These are phyloP conservation scores for Aureobasidium sp. DNA, from an alignment of 2,329 filamentous ascomycete species.

Conservation along the genomic window DNA sequence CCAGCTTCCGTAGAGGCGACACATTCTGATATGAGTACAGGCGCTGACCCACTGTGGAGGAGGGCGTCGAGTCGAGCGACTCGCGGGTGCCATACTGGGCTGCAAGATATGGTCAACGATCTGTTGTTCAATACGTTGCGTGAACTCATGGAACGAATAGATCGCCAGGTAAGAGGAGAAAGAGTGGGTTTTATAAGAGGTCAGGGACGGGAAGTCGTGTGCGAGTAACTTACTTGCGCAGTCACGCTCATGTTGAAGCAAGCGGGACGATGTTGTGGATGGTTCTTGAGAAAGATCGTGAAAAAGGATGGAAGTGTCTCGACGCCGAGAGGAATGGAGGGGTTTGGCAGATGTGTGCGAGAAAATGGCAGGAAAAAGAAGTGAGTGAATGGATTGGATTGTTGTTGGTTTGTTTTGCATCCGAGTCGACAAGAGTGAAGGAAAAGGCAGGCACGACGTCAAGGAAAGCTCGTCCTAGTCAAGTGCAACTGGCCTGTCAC, in stretches of 20 bases:
- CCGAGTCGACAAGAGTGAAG: neutral
- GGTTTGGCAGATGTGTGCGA: neutral
- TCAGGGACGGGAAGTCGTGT: neutral
- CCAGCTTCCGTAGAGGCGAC: constrained; percentile 50
- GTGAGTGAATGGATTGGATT: neutral
- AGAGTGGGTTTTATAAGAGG: no score
- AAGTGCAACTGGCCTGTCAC: neutral
- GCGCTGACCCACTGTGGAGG: constrained; percentile 16
- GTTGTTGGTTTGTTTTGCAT: neutral
- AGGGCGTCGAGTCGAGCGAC: neutral
- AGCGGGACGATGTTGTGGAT: neutral
- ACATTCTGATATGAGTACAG: constrained; percentile 64
- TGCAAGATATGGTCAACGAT: neutral
- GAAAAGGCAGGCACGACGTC: neutral
- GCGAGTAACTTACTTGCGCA: neutral
- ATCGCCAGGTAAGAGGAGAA: neutral
- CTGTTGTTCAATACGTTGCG: no score
- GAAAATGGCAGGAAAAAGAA: neutral
- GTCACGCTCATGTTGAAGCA: constrained; percentile 4
- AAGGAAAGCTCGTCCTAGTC: neutral
- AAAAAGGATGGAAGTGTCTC: neutral
- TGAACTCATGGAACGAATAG: neutral
- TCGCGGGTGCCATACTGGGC: neutral
- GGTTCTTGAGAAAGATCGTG: neutral
- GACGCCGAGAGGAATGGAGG: neutral